These are phyloP conservation scores for Leptographium flavum DNA, from an alignment of 2,329 filamentous ascomycete genomes.

Conservation along the genomic window DNA sequence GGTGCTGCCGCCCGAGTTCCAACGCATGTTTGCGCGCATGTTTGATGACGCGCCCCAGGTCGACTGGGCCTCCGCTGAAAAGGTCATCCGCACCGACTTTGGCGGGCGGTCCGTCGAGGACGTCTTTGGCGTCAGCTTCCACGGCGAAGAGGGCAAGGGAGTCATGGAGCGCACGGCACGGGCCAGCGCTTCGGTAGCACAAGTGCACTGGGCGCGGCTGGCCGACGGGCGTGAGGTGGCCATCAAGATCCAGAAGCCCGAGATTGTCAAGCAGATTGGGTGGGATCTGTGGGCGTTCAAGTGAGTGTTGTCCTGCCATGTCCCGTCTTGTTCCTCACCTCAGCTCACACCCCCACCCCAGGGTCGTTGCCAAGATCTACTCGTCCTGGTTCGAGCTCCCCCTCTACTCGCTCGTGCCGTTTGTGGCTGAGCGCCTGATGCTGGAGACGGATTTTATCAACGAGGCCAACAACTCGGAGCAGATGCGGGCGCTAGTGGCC, in stretches of 20 bases:
- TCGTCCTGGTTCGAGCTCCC: conserved; percentile 87
- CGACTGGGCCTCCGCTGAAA: conserved; percentile 70
- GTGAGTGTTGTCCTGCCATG: conserved; percentile 24
- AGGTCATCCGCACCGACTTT: conserved; percentile 79
- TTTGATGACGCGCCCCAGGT: conserved; percentile 97
- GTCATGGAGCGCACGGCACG: conserved; percentile 46
- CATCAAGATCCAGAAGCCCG: conserved; percentile 90
- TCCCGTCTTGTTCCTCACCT: conserved; percentile 1
- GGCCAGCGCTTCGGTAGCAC: conserved; percentile 82
- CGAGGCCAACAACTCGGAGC: conserved; percentile 76
- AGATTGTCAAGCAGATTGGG: conserved; percentile 78
- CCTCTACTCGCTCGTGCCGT: conserved; percentile 78
- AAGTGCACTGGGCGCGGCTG: conserved; percentile 88
- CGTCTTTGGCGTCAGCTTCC: conserved; percentile 81
- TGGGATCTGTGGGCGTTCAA: conserved; percentile 97
- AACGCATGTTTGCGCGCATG: conserved; percentile 91
- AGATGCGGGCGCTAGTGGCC: conserved; percentile 65
- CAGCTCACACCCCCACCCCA: conserved; percentile 15
- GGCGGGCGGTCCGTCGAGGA: conserved; percentile 71
- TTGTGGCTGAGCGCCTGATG: conserved; percentile 80
- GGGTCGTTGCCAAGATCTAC: conserved; percentile 69
- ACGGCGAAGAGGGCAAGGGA: conserved; percentile 47
- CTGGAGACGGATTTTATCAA: conserved; percentile 91
- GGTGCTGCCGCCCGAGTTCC: conserved; percentile 83
- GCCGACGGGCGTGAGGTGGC: conserved; percentile 82